Conservation (phyloP, 2,329 filamentous ascomycete genomes). For the Penicillium sp. region DNA sequence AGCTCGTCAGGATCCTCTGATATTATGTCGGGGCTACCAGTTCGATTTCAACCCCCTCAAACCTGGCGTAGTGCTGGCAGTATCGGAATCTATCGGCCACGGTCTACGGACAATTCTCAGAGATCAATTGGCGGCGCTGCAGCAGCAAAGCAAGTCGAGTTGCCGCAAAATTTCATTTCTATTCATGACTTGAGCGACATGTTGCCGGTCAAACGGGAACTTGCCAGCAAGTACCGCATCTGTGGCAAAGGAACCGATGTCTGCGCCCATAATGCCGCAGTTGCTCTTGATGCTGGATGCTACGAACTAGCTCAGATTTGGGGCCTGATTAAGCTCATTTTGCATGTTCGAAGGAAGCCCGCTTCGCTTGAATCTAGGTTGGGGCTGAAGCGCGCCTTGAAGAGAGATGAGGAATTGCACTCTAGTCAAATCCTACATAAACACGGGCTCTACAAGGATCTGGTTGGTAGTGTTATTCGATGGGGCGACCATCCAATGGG, state of each 20-base stretch:
- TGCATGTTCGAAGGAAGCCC: conserved; percentile 73
- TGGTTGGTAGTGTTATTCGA: conserved; percentile 47
- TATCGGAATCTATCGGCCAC: conserved; percentile 57
- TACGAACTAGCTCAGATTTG: conserved; percentile 76
- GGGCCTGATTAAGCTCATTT: conserved; percentile 73
- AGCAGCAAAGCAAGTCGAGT: conserved; percentile 47
- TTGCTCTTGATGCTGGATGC: conserved; percentile 69
- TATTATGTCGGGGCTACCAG: conserved; percentile 45
- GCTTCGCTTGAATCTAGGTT: conserved; percentile 57
- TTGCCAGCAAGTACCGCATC: conserved; percentile 77
- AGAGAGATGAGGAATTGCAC: conserved; percentile 40
- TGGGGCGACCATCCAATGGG: conserved; percentile 60
- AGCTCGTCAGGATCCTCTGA: conserved; percentile 47
- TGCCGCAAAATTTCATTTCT: conserved; percentile 66
- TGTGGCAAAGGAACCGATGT: conserved; percentile 79
- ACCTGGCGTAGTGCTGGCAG: conserved; percentile 51
- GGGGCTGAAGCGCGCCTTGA: conserved; percentile 54
- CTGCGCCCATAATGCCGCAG: conserved; percentile 76
- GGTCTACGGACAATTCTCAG: conserved; percentile 48
- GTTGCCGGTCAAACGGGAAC: conserved; percentile 72
- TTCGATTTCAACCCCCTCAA: conserved; percentile 50
- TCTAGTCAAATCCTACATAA: conserved; percentile 44
- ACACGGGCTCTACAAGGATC: conserved; percentile 36
- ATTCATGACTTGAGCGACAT: conserved; percentile 68
- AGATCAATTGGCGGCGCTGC: conserved; percentile 56